A percentile compares a stretch with the other conserved stretches of the same genome.
phyloP scores from a whole-genome alignment of 2,329 filamentous ascomycete genomes.

The Pseudogymnoascus sp. region DNA sequence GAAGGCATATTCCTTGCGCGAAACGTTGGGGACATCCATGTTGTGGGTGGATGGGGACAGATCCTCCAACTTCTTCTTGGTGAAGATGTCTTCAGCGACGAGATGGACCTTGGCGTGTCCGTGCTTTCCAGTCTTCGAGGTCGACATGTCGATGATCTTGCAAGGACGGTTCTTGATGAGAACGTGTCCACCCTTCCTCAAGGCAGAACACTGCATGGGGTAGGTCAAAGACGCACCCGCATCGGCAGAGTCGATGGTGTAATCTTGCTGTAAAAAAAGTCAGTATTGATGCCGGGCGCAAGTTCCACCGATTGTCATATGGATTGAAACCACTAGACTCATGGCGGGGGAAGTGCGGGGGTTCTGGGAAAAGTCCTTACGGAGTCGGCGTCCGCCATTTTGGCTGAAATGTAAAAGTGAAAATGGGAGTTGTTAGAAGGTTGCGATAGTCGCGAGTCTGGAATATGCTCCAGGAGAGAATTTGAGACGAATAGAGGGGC shows the following conservation, averaged over 20 bases:
- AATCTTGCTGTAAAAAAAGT: constrained; percentile 25
- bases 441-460: constrained; percentile 1
- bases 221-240: constrained; percentile 90
- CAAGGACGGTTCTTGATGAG: constrained; percentile 98
- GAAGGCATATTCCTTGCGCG: constrained; percentile 84
- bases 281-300: constrained; percentile 4
- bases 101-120: constrained; percentile 99
- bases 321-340: constrained; percentile 20
- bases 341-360: constrained; percentile 26
- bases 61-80: constrained; percentile 98
- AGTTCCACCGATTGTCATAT: not conserved
- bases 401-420: constrained; percentile 32
- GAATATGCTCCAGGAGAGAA: constrained; percentile 16
- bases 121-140: constrained; percentile 99
- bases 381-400: constrained; percentile 57
- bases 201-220: constrained; percentile 98
- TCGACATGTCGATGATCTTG: constrained; percentile 99
- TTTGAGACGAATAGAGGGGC: constrained; percentile 17
- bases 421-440: constrained; percentile 18
- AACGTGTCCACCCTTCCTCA: constrained; percentile 99
- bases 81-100: constrained; percentile 98
- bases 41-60: constrained; percentile 95
- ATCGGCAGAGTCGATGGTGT: constrained; percentile 87
- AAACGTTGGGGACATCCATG: constrained; percentile 96
- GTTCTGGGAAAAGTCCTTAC: constrained; percentile 36